Evolutionary conservation across 1,284 basidiomycete genomes (phyloP).

Genomic region (Macrocystidia cucumis): DNA sequence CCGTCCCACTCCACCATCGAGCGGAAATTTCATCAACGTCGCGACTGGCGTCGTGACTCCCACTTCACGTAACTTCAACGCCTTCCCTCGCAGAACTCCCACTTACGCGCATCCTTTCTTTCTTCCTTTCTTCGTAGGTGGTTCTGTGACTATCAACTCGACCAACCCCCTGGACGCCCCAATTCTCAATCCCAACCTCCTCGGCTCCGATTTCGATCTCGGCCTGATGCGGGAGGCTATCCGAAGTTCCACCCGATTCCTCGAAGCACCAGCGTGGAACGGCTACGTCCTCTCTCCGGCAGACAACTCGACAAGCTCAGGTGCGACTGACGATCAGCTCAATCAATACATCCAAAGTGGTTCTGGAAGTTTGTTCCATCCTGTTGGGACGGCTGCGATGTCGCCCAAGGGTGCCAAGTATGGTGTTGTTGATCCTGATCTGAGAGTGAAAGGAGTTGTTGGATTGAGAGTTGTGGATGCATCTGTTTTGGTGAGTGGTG

Average conservation of each 20-base stretch:
- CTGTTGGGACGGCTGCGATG: conserved; percentile 21
- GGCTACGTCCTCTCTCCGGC: conserved; percentile 18
- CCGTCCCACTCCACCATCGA: conserved; percentile 11
- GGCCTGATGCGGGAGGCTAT: conserved; percentile 6
- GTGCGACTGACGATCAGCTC: conserved; percentile 12
- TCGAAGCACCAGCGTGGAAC: conserved; percentile 18
- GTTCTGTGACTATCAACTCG: conserved; percentile 4
- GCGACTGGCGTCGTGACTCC: not conserved
- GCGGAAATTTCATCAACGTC: conserved; percentile 18
- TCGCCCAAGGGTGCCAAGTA: conserved; percentile 14
- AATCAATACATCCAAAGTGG: conserved; percentile 15
- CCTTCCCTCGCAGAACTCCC: no score
- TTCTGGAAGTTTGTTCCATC: conserved; percentile 12
- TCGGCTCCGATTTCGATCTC: not conserved
- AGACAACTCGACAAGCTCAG: conserved; percentile 7
- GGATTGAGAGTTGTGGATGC: conserved; percentile 32
- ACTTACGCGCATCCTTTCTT: no score
- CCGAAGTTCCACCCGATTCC: conserved; percentile 1
- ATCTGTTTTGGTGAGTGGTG: conserved; percentile 26
- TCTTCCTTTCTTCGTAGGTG: conserved; percentile 4
- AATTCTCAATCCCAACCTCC: conserved; percentile 11
- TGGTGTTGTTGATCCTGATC: conserved; percentile 28
- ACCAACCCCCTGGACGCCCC: conserved; percentile 8
- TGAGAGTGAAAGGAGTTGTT: conserved; percentile 26
- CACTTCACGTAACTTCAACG: not conserved